Evolutionary conservation across 805 yeast genomes (phyloP).

Genomic region (Wickerhamiella slavikovae): DNA sequence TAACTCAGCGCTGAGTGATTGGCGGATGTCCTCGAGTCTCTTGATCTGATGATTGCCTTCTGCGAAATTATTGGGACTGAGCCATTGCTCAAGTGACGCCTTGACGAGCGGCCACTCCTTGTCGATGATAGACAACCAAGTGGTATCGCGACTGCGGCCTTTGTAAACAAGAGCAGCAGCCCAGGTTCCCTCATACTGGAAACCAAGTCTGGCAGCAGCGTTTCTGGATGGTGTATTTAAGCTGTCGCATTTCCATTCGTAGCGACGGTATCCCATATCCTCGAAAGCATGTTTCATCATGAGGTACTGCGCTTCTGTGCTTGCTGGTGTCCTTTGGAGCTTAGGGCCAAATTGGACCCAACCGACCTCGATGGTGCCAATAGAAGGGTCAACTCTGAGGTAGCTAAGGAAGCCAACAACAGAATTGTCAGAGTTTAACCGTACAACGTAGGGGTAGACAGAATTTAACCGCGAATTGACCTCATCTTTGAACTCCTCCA

Average conservation of each 20-base stretch:
- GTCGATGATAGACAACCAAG: conserved; percentile 17
- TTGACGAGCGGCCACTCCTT: conserved; percentile 15
- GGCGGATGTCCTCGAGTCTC: conserved; percentile 4
- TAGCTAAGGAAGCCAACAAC: conserved; percentile 15
- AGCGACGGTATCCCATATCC: conserved; percentile 15
- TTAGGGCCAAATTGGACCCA: conserved; percentile 12
- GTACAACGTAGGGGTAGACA: conserved; percentile 10
- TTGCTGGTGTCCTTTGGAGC: conserved; percentile 12
- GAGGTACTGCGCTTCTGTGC: conserved; percentile 18
- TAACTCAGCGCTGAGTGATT: too few relatives aligned
- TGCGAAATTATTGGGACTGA: conserved; percentile 13
- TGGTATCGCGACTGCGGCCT: conserved; percentile 17
- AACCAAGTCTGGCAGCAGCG: conserved; percentile 19
- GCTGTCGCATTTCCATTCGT: conserved; percentile 20
- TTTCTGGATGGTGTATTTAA: conserved; percentile 15
- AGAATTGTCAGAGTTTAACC: conserved; percentile 8
- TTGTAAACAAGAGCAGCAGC: conserved; percentile 15
- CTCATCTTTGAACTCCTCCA: conserved; percentile 4
- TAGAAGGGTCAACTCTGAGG: conserved; percentile 13
- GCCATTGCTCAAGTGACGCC: conserved; percentile 13
- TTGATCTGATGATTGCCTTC: conserved; percentile 13
- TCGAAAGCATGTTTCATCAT: conserved; percentile 16
- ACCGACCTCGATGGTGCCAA: conserved; percentile 17
- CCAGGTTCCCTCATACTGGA: conserved; percentile 17
- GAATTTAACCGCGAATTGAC: conserved; percentile 2